Conservation (phyloP, 1,139 yeast species). For the Suhomyces bolitotheri region DNA sequence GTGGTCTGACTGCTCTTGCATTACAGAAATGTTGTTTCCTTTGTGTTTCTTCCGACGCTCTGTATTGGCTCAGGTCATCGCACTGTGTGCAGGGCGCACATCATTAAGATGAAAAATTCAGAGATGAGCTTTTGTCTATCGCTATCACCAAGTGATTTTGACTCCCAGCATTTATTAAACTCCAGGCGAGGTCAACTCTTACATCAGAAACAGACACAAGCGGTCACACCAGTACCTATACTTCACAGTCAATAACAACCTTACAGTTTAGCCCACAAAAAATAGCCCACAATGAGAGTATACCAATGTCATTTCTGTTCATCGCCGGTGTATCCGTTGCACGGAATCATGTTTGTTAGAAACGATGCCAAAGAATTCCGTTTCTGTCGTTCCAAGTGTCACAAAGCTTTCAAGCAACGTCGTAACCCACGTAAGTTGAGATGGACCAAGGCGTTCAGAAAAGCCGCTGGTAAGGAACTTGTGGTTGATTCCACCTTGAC, state of each 20-base stretch:
- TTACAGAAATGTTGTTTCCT: too few species aligned
- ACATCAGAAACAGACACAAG: background rate
- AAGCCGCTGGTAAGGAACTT: constrained; percentile 98
- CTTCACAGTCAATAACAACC: too few species aligned
- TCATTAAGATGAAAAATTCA: constrained; percentile 7
- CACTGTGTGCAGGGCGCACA: constrained; percentile 7
- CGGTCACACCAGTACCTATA: too few species aligned
- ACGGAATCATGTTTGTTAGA: constrained; percentile 97
- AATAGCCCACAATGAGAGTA: constrained; percentile 78
- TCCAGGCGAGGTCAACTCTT: constrained; percentile 8
- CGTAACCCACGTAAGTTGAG: constrained; percentile 97
- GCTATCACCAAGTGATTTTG: constrained; percentile 3
- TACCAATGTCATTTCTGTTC: constrained; percentile 96
- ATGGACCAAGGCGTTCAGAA: constrained; percentile 99
- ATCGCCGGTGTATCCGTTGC: constrained; percentile 95
- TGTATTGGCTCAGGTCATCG: constrained; percentile 4
- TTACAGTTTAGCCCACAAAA: too few species aligned
- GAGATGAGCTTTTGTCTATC: constrained; percentile 7
- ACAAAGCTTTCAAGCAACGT: constrained; percentile 95
- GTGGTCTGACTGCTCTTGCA: too few species aligned
- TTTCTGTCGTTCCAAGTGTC: constrained; percentile 98
- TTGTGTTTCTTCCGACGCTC: background rate
- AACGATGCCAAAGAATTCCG: constrained; percentile 97
- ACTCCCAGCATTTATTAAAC: background rate
- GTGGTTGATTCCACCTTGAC: constrained; percentile 96